A percentile compares a stretch with the other conserved stretches of the same genome.
Evolutionary conservation across 441 rosid species (phyloP).

Genomic region (Raphanus hybrid): DNA sequence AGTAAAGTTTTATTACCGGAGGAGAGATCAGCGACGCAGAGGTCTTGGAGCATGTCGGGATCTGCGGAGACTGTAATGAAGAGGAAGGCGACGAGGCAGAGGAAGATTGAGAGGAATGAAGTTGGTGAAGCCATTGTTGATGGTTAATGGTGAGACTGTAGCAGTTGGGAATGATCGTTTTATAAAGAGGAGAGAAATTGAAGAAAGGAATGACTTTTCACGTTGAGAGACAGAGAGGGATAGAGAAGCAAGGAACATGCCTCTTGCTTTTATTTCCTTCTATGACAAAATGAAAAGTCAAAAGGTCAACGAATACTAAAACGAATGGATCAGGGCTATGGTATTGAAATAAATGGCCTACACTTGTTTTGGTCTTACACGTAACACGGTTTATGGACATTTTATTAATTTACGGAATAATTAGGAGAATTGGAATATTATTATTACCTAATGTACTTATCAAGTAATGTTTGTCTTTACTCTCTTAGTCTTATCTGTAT

Average conservation of each 20-base stretch:
- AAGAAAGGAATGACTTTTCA: slow-evolving; percentile 28
- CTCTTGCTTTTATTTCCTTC: background rate
- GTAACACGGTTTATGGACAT: background rate
- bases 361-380: background rate
- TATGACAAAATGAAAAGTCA: background rate
- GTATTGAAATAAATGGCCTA: background rate
- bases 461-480: slow-evolving; percentile 5
- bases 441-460: background rate
- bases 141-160: slow-evolving; percentile 22
- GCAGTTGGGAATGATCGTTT: slow-evolving; percentile 19
- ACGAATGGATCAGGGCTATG: background rate
- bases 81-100: slow-evolving; percentile 32
- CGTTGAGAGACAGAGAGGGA: background rate
- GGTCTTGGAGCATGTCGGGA: slow-evolving; percentile 75
- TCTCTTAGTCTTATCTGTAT: slow-evolving; percentile 1
- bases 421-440: background rate
- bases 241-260: slow-evolving; percentile 29
- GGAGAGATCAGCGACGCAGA: slow-evolving; percentile 66
- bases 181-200: slow-evolving; percentile 31
- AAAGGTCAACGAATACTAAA: background rate
- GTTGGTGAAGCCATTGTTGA: slow-evolving; percentile 33
- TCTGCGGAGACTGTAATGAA: slow-evolving; percentile 47
- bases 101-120: slow-evolving; percentile 15
- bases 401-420: background rate
- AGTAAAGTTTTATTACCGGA: slow-evolving; percentile 42